A percentile compares a stretch with the other conserved stretches of the same genome.
phyloP scores from a whole-genome alignment of 1,284 basidiomycete genomes.

The Flammula alnicola region DNA sequence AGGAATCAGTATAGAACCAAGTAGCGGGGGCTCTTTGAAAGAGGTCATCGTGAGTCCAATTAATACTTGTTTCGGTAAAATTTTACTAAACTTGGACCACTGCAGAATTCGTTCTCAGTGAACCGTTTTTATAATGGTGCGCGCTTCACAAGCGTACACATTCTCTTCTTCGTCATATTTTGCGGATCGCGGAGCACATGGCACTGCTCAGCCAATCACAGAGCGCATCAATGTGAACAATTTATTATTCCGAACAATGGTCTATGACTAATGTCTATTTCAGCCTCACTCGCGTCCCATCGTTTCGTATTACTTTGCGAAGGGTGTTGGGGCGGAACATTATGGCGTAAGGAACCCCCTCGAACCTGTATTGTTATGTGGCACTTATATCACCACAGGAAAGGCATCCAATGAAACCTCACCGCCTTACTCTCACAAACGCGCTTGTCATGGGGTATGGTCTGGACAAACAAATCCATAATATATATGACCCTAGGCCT shows the following conservation, averaged over 20 bases:
- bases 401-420: constrained; percentile 98
- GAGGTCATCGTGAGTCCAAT: too few species aligned
- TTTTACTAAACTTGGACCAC: background rate
- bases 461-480: constrained; percentile 92
- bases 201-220: constrained; percentile 74
- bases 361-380: background rate
- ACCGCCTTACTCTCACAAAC: constrained; percentile 93
- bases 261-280: constrained; percentile 11
- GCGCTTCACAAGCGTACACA: constrained; percentile 57
- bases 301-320: constrained; percentile 96
- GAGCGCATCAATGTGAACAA: constrained; percentile 69
- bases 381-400: constrained; percentile 56
- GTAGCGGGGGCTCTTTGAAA: too few species aligned
- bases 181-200: constrained; percentile 68
- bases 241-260: constrained; percentile 7
- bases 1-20: too few species aligned
- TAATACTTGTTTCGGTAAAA: too few species aligned
- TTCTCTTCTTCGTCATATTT: constrained; percentile 77
- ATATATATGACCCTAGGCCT: constrained; percentile 87
- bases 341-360: constrained; percentile 75
- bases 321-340: constrained; percentile 93
- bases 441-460: constrained; percentile 96
- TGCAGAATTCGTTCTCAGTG: background rate
- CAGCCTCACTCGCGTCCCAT: constrained; percentile 86
- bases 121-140: constrained; percentile 37